Conservation (phyloP, 805 yeast species). For the Hanseniaspora meyeri region DNA sequence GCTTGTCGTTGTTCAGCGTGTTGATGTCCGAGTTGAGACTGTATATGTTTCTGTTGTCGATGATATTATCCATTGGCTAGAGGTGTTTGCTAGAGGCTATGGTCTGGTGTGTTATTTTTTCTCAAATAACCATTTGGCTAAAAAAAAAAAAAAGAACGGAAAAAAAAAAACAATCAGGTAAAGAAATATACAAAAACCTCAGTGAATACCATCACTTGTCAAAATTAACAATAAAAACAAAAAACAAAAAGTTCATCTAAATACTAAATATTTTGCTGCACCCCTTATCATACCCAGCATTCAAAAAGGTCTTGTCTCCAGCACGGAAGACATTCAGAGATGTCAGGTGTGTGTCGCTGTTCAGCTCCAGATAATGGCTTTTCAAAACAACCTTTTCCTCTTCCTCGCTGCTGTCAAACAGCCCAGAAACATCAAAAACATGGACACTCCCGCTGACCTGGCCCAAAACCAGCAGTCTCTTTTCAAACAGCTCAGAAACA, state of each 20-base stretch:
- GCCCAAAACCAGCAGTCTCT: neutral
- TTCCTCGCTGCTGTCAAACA: neutral
- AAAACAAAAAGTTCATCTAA: neutral
- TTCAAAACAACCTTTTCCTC: neutral
- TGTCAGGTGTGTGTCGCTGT: neutral
- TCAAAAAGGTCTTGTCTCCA: neutral
- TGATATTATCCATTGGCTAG: conserved; percentile 5
- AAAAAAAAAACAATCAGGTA: no score
- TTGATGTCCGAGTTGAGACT: conserved; percentile 1
- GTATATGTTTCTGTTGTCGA: conserved; percentile 11
- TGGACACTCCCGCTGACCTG: conserved; percentile 3
- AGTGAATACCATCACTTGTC: no score
- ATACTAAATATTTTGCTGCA: conserved; percentile 7
- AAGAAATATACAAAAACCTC: no score
- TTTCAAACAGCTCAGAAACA: neutral
- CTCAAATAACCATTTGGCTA: no score
- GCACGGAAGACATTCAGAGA: conserved; percentile 2
- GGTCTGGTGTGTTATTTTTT: neutral
- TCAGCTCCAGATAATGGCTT: neutral
- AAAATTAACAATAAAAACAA: no score
- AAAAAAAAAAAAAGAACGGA: no score
- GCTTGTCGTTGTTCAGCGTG: conserved; percentile 5
- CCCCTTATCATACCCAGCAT: conserved; percentile 6
- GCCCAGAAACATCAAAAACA: conserved; percentile 1
- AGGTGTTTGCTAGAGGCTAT: no score